Base-by-base conservation (phyloP, 805 yeast genomes). In the Ogataea paraovalis region DNA sequence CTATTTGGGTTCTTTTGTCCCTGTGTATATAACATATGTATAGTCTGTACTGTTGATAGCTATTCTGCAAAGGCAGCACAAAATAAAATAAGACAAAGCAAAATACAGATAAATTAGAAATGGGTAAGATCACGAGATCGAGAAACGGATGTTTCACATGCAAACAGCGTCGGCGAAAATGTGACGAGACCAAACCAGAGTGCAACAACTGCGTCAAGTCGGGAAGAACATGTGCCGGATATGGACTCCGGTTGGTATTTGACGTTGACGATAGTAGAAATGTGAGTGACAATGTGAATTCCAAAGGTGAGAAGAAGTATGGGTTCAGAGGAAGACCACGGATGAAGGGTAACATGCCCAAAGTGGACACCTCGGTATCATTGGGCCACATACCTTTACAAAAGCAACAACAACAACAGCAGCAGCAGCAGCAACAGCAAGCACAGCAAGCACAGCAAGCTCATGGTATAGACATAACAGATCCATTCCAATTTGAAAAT, bases 101-200 rank as follows among this genome's bases (percentile, higher is more conserved):
- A n/a, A n/a, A n/a, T n/a, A n/a, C n/a, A n/a, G n/a, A n/a, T n/a
- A n/a, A n/a, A n/a, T n/a, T n/a, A n/a, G n/a, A n/a, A n/a, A 55
- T 55, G 59, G 55, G 48, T 3, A 76, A 73, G 57, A 72, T 75
- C 9, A 73, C 72, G 4, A 55, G 83, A 48, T 81, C 79, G 5
- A 61, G 83, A 49, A 77, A 76, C 3, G 84, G 83, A 0, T 79
- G 84, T 51, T 74, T 80, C 74, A 78, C 80, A 1, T 79, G 84
- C 58, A 78, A 78, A 53, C 68, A 63, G 49, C 65, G 82, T 46
- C 72, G 80, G 49, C 61, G 80, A 45, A 79, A 79, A 52, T 79
- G 84, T 57, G 83, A 78, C 55, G 84, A 79, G 54, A 67, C 68
- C 2, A 76, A 74, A 50, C 84, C 84, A 2, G 52, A 46, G 9